Percentiles rank a stretch among this genome's conserved stretches.
These are phyloP conservation scores for Mortierella sp. DNA, from an alignment of 371 early-diverging fungal species.

Conservation along the genomic window DNA sequence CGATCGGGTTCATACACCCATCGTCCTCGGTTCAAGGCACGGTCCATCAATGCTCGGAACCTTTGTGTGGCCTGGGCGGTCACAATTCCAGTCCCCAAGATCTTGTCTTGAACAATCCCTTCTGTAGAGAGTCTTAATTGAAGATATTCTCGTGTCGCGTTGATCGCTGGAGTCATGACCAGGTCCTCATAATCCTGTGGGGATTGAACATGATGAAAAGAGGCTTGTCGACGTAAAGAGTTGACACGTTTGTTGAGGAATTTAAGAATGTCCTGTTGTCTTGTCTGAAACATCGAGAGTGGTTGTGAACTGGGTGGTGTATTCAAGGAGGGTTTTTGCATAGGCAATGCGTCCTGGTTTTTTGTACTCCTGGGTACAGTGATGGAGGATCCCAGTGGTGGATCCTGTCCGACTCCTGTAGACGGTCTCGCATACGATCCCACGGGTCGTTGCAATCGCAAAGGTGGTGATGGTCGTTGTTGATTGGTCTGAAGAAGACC, in stretches of 20 bases:
- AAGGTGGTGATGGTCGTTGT: no score
- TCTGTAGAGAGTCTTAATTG: constrained; percentile 2
- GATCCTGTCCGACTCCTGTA: no score
- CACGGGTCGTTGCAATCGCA: no score
- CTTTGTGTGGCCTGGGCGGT: constrained; percentile 21
- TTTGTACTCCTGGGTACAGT: no score
- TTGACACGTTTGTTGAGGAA: background rate
- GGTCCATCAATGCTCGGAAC: constrained; percentile 45
- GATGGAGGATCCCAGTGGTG: no score
- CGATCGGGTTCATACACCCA: constrained; percentile 43
- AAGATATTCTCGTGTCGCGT: background rate
- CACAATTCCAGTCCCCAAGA: constrained; percentile 28
- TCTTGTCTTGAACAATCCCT: constrained; percentile 10
- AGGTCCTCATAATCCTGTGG: background rate
- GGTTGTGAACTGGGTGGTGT: background rate
- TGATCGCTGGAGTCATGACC: background rate
- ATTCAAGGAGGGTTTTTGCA: no score
- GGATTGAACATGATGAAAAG: constrained; percentile 7
- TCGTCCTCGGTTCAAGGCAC: constrained; percentile 37
- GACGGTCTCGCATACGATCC: no score
- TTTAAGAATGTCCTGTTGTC: constrained; percentile 5
- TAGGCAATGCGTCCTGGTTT: no score
- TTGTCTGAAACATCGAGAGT: background rate
- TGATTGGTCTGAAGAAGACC: no score
- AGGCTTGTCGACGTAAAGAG: constrained; percentile 3